These are phyloP conservation scores for Astraeus odoratus DNA, from an alignment of 768 basidiomycete genomes.

Conservation along the genomic window DNA sequence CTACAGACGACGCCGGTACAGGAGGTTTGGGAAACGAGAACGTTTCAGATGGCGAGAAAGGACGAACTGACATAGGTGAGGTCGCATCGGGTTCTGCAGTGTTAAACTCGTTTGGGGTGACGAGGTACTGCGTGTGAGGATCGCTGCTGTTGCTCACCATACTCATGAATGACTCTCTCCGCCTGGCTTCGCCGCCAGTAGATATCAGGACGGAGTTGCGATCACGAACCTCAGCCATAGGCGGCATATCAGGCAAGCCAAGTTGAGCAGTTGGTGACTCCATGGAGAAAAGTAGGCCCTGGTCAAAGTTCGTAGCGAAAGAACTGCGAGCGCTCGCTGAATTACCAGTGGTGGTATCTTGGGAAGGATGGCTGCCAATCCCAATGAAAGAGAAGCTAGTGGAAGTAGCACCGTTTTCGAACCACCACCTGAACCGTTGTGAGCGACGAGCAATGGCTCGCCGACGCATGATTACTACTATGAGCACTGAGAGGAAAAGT, in stretches of 20 bases:
- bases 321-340: slow-evolving; percentile 44
- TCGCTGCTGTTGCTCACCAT: slow-evolving; percentile 31
- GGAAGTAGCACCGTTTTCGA: slow-evolving; percentile 15
- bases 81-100: slow-evolving; percentile 19
- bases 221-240: slow-evolving; percentile 49
- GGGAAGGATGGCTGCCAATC: slow-evolving; percentile 9
- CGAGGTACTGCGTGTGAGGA: slow-evolving; percentile 34
- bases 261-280: slow-evolving; percentile 13
- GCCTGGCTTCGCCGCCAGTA: slow-evolving; percentile 18
- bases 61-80: slow-evolving; percentile 56
- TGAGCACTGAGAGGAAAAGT: slow-evolving; percentile 26
- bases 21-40: slow-evolving; percentile 68
- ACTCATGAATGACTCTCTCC: slow-evolving; percentile 36
- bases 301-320: slow-evolving; percentile 58
- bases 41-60: slow-evolving; percentile 60
- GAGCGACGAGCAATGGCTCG: slow-evolving; percentile 37
- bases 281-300: slow-evolving; percentile 24
- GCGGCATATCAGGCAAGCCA: slow-evolving; percentile 37
- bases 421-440: slow-evolving; percentile 44
- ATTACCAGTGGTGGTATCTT: slow-evolving; percentile 13
- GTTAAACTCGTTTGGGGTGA: slow-evolving; percentile 19
- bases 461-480: slow-evolving; percentile 40
- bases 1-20: slow-evolving; percentile 2
- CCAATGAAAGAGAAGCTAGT: slow-evolving; percentile 6
- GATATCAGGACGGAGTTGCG: slow-evolving; percentile 19